Percentiles rank a stretch among this genome's conserved stretches.
Evolutionary conservation across 257 asterid species (phyloP).

Genomic region (Petunia axillaris): DNA sequence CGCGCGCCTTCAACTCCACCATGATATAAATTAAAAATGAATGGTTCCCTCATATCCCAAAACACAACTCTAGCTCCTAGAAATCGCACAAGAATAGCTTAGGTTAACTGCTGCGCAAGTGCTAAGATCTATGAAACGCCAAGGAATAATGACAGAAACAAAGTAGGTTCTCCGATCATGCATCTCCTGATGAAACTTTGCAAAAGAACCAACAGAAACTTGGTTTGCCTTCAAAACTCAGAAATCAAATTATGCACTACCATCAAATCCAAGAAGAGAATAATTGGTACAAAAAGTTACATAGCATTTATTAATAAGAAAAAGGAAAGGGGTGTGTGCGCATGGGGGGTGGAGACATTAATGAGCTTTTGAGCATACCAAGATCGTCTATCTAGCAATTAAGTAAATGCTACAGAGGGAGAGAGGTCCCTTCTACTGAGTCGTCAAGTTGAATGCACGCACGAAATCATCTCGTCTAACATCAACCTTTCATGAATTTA

Average conservation of each 20-base stretch:
- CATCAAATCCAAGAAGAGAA: slow-evolving; percentile 5
- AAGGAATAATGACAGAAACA: too few species aligned
- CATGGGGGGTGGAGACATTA: background rate
- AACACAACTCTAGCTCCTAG: slow-evolving; percentile 87
- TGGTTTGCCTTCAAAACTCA: background rate
- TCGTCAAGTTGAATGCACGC: background rate
- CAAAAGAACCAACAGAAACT: background rate
- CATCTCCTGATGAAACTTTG: background rate
- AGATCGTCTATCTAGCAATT: background rate
- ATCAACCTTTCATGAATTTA: background rate
- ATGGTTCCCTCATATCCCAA: slow-evolving; percentile 93
- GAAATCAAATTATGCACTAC: slow-evolving; percentile 17
- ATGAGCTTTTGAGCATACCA: slow-evolving; percentile 15
- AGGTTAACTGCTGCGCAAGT: slow-evolving; percentile 23
- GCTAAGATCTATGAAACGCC: too few species aligned
- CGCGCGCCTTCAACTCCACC: slow-evolving; percentile 82
- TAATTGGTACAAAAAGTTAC: background rate
- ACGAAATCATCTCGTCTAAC: background rate
- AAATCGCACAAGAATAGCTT: slow-evolving; percentile 32
- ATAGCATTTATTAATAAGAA: background rate
- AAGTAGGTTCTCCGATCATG: too few species aligned
- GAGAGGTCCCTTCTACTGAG: background rate
- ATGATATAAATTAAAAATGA: slow-evolving; percentile 63
- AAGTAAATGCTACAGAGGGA: background rate
- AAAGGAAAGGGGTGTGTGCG: background rate